Base-by-base conservation (phyloP, 2,329 filamentous ascomycete genomes). In the Phialophora verrucosa region DNA sequence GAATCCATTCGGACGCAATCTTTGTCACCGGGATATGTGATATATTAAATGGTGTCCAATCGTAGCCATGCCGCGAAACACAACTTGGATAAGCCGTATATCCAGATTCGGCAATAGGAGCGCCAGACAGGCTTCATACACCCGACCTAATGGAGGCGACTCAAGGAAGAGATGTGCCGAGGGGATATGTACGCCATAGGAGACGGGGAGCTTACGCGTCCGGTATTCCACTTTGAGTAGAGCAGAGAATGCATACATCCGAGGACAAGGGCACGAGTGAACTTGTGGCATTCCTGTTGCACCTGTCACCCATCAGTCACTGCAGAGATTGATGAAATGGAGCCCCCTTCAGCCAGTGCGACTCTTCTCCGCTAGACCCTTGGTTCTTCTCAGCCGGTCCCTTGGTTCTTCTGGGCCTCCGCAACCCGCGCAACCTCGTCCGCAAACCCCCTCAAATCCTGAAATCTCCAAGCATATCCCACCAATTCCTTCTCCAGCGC, bases 401-500 rank as follows among this genome's bases (percentile, higher is more conserved):
- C 35, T 14, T 17, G 3, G 35, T 44, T 20, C 25, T 47, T 50
- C 25, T 14, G 14, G 3, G 38, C 31, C 23, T 20, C 14, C 0
- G 51, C 59, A 7, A 51, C 57, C 12, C 50, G 47, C 7, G 67
- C 67, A 7, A 71, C 69, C 32, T 64, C 59, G 12, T 67, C 65
- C 2, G 69, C 65, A 20, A 71, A 68, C n/a, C 64, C 69, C 38
- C 56, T 66, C 47, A 72, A 59, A 66, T 70, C 61, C 59, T 59
- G 29, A 63, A 64, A 69, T 29, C 69, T 55, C 71, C 71, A 71
- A 7, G 62, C 71, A 67, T 71, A 71, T 17, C 71, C 70, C 10
- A 73, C 71, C 38, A 73, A 31, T 17, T 64, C 62, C 68, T 70
- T 71, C 32, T 73, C 70, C 4, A 73, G 62, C 6, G 63, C 71